A percentile compares a stretch with the other conserved stretches of the same genome.
Conservation (phyloP, 352 stramenopile species). For the Saprolegnia parasitica region DNA sequence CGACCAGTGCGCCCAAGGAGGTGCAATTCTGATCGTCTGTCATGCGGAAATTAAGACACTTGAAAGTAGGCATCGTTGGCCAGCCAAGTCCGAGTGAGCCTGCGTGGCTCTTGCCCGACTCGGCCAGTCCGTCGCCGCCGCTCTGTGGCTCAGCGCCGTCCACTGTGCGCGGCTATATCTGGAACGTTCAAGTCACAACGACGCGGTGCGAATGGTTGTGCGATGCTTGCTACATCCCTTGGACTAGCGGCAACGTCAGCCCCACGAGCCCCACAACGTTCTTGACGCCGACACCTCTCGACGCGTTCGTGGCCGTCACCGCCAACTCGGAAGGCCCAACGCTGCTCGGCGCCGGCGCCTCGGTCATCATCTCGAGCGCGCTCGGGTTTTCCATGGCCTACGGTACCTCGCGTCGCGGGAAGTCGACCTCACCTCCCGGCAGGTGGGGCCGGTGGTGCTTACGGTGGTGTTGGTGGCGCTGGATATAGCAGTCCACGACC, state of each 20-base stretch:
- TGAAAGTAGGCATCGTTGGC: background rate
- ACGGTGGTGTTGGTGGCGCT: slow-evolving; percentile 40
- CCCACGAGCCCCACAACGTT: slow-evolving; percentile 70
- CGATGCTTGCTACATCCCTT: background rate
- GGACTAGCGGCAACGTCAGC: slow-evolving; percentile 58
- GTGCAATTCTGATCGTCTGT: slow-evolving; percentile 33
- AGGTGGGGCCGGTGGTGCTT: slow-evolving; percentile 77
- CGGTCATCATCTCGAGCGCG: slow-evolving; percentile 22
- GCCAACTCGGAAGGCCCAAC: slow-evolving; percentile 31
- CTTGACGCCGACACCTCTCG: slow-evolving; percentile 30
- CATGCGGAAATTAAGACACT: background rate
- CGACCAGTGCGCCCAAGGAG: slow-evolving; percentile 50
- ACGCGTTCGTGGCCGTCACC: slow-evolving; percentile 38
- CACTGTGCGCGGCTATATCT: slow-evolving; percentile 10
- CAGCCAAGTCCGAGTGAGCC: slow-evolving; percentile 41
- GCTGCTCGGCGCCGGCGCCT: slow-evolving; percentile 30
- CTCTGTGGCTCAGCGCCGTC: background rate
- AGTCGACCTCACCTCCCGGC: slow-evolving; percentile 51
- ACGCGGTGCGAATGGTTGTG: background rate
- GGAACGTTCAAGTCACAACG: slow-evolving; percentile 24
- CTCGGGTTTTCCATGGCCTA: slow-evolving; percentile 16
- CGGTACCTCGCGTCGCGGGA: slow-evolving; percentile 69
- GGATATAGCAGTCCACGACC: slow-evolving; percentile 47
- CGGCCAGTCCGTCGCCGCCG: slow-evolving; percentile 20
- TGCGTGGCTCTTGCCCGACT: slow-evolving; percentile 35